Evolutionary conservation across 1,284 basidiomycete genomes (phyloP).

Genomic region (Ceratobasidium theobromae): DNA sequence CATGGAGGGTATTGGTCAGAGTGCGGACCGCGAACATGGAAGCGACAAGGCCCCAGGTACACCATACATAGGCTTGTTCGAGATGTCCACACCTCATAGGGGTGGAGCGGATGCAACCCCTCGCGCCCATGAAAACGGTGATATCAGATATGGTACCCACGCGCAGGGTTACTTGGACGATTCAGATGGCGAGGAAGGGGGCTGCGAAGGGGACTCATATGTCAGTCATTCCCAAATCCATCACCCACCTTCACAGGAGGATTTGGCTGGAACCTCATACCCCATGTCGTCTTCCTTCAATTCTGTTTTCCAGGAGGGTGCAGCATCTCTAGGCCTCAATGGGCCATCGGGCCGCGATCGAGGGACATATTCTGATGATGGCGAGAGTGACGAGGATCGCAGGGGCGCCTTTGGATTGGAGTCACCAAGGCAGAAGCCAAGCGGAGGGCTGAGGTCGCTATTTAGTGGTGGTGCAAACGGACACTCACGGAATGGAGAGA

Average conservation of each 20-base stretch:
- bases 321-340: background rate
- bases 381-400: conserved; percentile 6
- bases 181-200: conserved; percentile 18
- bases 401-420: conserved; percentile 18
- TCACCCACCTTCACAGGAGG: background rate
- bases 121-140: background rate
- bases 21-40: background rate
- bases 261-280: background rate
- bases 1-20: conserved; percentile 10
- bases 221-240: background rate
- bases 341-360: background rate
- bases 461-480: background rate
- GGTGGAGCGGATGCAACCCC: background rate
- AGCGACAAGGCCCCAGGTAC: conserved; percentile 24
- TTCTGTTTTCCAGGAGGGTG: background rate
- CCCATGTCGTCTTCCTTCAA: background rate
- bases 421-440: conserved; percentile 13
- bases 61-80: conserved; percentile 21
- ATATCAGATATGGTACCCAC: background rate
- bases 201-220: conserved; percentile 17
- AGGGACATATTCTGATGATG: conserved; percentile 3
- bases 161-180: conserved; percentile 7
- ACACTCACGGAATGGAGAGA: background rate
- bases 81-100: conserved; percentile 24
- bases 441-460: conserved; percentile 6